Percentiles rank a stretch among this genome's conserved stretches.
phyloP scores from a whole-genome alignment of 352 stramenopile species.

The Lagenidium sp. region DNA sequence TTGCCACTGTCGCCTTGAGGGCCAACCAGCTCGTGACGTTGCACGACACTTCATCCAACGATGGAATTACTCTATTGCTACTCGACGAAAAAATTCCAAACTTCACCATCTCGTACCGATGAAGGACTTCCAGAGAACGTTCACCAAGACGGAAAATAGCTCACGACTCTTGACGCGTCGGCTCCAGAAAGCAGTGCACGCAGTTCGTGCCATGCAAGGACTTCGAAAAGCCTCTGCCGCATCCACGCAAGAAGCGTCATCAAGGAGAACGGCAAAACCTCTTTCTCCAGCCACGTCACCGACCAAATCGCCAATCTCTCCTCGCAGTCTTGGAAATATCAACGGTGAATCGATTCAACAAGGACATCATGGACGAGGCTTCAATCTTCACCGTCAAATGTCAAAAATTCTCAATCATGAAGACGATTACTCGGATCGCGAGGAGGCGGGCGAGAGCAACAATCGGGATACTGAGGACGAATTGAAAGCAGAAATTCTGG shows the following conservation, averaged over 20 bases:
- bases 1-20: constrained; percentile 70
- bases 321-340: no score
- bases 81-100: constrained; percentile 64
- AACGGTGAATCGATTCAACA: not conserved
- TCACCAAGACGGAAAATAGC: constrained; percentile 27
- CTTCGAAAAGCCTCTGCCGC: constrained; percentile 11
- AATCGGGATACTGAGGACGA: constrained; percentile 20
- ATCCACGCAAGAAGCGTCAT: not conserved
- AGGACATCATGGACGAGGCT: constrained; percentile 4
- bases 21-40: constrained; percentile 71
- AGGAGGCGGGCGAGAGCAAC: constrained; percentile 17
- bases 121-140: constrained; percentile 39
- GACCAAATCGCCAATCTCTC: no score
- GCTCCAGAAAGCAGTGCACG: constrained; percentile 57
- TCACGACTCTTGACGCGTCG: constrained; percentile 32
- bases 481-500: constrained; percentile 1
- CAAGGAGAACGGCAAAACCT: no score
- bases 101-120: constrained; percentile 69
- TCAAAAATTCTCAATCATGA: constrained; percentile 8
- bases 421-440: constrained; percentile 5
- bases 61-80: constrained; percentile 85
- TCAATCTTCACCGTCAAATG: constrained; percentile 23
- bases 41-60: constrained; percentile 82
- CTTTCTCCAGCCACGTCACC: no score
- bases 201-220: constrained; percentile 37